phyloP scores from a whole-genome alignment of 108 stramenopile genomes.

The Fragilaria crotonensis region DNA sequence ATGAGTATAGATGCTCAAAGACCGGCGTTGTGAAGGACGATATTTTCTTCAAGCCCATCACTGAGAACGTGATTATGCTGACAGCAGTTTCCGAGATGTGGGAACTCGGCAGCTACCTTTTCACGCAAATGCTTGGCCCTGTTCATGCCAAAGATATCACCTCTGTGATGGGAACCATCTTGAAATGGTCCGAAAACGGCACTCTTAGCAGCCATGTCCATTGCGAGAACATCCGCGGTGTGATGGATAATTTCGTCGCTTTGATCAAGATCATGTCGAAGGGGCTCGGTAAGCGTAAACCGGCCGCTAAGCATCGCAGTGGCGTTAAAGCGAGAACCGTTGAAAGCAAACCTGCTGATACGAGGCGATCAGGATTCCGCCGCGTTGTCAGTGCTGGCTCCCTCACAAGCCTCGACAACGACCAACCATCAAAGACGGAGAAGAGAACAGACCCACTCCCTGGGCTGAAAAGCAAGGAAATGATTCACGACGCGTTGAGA shows the following conservation, averaged over 20 bases:
- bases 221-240: conserved; percentile 51
- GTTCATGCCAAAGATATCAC: conserved; percentile 77
- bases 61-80: conserved; percentile 78
- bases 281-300: conserved; percentile 66
- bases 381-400: conserved; percentile 64
- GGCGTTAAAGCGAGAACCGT: conserved; percentile 33
- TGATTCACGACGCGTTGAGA: conserved; percentile 81
- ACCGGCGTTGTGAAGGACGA: conserved; percentile 51
- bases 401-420: conserved; percentile 27
- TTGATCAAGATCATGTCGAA: conserved; percentile 64
- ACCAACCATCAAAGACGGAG: conserved; percentile 11
- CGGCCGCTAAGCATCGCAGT: conserved; percentile 18
- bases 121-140: conserved; percentile 73
- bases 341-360: conserved; percentile 25
- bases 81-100: conserved; percentile 95
- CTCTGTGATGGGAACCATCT: conserved; percentile 51
- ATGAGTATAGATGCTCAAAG: conserved; percentile 45
- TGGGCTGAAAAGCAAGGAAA: conserved; percentile 28
- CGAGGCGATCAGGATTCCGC: conserved; percentile 30
- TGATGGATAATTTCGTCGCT: conserved; percentile 47
- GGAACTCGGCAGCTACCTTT: conserved; percentile 85
- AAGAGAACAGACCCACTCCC: background rate
- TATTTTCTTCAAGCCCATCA: conserved; percentile 76
- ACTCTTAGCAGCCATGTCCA: conserved; percentile 47
- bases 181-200: conserved; percentile 75